A percentile compares a stretch with the other conserved stretches of the same genome.
Conservation (phyloP, 352 stramenopile species). For the Phytophthora citrophthora region DNA sequence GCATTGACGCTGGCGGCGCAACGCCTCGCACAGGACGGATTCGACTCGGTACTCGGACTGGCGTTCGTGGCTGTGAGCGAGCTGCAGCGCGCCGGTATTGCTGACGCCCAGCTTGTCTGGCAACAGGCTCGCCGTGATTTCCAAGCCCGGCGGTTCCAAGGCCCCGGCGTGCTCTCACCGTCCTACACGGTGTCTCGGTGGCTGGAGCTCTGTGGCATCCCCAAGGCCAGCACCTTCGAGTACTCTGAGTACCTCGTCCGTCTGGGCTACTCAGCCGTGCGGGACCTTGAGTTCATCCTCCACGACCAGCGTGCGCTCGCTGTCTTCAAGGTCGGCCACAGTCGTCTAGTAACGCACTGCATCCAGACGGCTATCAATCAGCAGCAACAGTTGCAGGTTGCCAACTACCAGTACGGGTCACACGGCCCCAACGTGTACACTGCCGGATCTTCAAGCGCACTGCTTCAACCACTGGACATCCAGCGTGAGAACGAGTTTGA, state of each 20-base stretch:
- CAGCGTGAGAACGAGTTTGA: constrained; percentile 60
- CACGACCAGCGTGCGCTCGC: constrained; percentile 56
- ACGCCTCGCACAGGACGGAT: constrained; percentile 57
- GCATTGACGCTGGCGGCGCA: constrained; percentile 43
- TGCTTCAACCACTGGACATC: constrained; percentile 61
- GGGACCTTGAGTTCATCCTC: constrained; percentile 64
- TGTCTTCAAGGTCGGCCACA: constrained; percentile 54
- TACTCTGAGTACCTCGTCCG: constrained; percentile 67
- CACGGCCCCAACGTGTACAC: constrained; percentile 37
- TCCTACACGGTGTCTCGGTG: constrained; percentile 64
- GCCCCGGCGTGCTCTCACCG: constrained; percentile 42
- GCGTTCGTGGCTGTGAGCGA: constrained; percentile 58
- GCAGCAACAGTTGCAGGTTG: constrained; percentile 33
- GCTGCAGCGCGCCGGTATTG: constrained; percentile 53
- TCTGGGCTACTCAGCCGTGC: constrained; percentile 62
- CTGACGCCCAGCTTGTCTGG: constrained; percentile 57
- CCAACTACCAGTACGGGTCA: constrained; percentile 38
- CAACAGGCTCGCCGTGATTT: constrained; percentile 58
- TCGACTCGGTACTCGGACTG: constrained; percentile 63
- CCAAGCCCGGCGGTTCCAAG: constrained; percentile 42
- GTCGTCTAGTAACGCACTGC: constrained; percentile 53
- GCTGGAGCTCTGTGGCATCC: constrained; percentile 64
- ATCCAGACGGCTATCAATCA: constrained; percentile 37
- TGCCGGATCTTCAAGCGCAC: constrained; percentile 45
- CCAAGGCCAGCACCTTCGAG: constrained; percentile 46